Evolutionary conservation across 2,329 filamentous ascomycete genomes (phyloP), one percentile per base, ranked within the genome.

Genomic region (Alternaria longipes): DNA sequence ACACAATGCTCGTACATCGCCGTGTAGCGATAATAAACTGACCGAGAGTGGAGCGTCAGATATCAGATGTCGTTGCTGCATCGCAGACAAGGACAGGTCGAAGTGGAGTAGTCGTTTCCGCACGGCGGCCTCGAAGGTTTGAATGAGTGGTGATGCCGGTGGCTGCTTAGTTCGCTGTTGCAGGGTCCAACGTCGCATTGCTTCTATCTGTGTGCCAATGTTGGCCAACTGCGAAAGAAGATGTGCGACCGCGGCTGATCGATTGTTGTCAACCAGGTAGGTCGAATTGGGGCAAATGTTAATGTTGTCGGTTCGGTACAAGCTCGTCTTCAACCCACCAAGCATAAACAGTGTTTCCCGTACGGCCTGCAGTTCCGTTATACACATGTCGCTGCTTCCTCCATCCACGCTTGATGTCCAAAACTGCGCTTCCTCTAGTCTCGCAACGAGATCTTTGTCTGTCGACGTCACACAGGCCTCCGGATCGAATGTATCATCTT

Each of bases 331-430:
- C 4, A 95, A 81, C 0, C 94, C 94, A 55, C 88, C 87, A 0
- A 98, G 84, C 92, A 97, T 96, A 70, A 92, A 94, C 0, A 97
- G 82, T 0, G 88, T 86, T 72, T 98, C 93, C 49, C 93, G 87
- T 26, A 94, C 81, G 11, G 89, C 82, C 65, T 94, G 89, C 1
- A 91, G 81, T 74, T 97, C 94, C 0, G 90, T 87, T 6, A 94
- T 81, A 16, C 74, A 69, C 4, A 65, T 52, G 28, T 60, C 75
- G 16, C 42, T 49, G 24, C 62, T 58, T 2, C 68, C 62, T 28
- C 69, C 58, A 7, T 60, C 45, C 2, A 41, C 18, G 14, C 42
- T 8, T 8, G 54, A 50, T 54, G 66, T 78, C 85, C 85, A 87
- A 63, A 84, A 85, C 57, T 86, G 84, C 1, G 77, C 74, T 24